These are phyloP conservation scores for Tripterygium wilfordii DNA, from an alignment of 177 flowering plant species.

Conservation along the genomic window DNA sequence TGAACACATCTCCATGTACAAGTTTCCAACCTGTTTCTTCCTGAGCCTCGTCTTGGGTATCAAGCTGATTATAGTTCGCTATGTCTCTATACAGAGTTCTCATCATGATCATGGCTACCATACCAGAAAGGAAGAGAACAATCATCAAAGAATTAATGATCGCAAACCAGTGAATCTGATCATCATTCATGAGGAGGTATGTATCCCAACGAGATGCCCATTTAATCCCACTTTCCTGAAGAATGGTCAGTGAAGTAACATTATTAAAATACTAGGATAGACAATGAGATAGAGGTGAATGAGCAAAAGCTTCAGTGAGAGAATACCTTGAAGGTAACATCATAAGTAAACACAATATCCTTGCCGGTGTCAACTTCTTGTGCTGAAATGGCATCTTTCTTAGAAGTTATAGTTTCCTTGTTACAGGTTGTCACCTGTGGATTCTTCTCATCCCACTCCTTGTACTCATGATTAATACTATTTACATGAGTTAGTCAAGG, in stretches of 20 bases:
- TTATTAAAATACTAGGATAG: not conserved
- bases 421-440: constrained; percentile 68
- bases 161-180: constrained; percentile 85
- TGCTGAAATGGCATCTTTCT: constrained; percentile 44
- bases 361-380: constrained; percentile 66
- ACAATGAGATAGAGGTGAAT: not conserved
- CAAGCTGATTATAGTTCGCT: constrained; percentile 82
- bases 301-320: not conserved
- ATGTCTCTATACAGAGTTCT: constrained; percentile 86
- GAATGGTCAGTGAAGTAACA: not conserved
- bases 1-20: constrained; percentile 87
- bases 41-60: constrained; percentile 87
- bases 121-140: constrained; percentile 87
- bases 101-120: constrained; percentile 98
- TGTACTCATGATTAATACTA: constrained; percentile 77
- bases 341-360: constrained; percentile 76
- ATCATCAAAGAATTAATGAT: constrained; percentile 88
- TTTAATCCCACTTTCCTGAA: constrained; percentile 69
- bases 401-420: constrained; percentile 49
- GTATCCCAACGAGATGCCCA: constrained; percentile 98
- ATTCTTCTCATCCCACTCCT: constrained; percentile 75
- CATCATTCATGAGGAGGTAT: constrained; percentile 80
- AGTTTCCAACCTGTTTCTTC: constrained; percentile 93
- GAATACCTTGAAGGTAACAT: constrained; percentile 75
- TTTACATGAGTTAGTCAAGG: constrained; percentile 8